Base-by-base conservation (phyloP, 176 grass and related monocot genomes). In the Pharus latifolius region DNA sequence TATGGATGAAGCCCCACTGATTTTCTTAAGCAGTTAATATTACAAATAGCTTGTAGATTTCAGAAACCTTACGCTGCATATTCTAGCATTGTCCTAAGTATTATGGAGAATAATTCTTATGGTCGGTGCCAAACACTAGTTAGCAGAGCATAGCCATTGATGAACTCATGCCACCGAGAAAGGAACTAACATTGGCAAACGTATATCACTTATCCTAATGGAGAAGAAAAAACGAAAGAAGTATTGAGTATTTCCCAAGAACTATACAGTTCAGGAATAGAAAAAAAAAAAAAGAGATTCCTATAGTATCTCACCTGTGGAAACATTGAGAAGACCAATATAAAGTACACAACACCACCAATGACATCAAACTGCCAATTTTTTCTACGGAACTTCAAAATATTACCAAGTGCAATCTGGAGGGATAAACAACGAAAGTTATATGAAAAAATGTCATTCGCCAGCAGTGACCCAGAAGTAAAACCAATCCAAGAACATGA, bases 351-450 rank as follows among this genome's bases (percentile, higher is more conserved):
- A 78, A 87, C 82, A 53, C 95, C 95, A 75, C 95, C 95, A 69
- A 99, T 99, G n/a, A 99, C 65, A 78, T 99, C 95, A 82, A 99
- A 99, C 69, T 99, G 95, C 95, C 95, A 99, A 70, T 99, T 99
- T 85, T 99, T 99, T 63, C 78, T 88, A 63, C 95, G 64, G 25
- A 99, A 99, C 60, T 99, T 99, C 75, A 93, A 71, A 69, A 99
- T 99, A 73, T 99, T 99, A 42, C 87, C 95, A 75, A 99, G 88
- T 54, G 95, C 90, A 73, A 99, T 99, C 95, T 99, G 65, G n/a
- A 61, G 10, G 65, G 63, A 47, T 2, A 67, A 77, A 65, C 19
- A 60, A 78, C n/a, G n/a, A n/a, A n/a, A n/a, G n/a, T n/a, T n/a
- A n/a, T n/a, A 23, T 26, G 24, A 65, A 30, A 75, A 3, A 78